Conservation (phyloP, 495 filamentous ascomycete genomes). For the Daldinia caldariorum region DNA sequence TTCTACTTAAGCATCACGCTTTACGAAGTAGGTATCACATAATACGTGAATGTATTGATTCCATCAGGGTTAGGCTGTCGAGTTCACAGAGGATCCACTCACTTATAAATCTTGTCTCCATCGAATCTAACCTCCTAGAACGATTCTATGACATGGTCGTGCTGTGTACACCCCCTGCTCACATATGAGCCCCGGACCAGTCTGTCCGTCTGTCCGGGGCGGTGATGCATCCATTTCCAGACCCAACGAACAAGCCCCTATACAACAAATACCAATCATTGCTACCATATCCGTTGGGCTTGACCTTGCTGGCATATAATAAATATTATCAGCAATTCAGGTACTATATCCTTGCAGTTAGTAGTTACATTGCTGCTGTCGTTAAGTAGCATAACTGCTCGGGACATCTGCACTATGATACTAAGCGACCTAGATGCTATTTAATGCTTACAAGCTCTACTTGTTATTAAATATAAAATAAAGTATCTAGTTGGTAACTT, state of each 20-base stretch:
- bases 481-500: neutral
- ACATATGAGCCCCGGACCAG: neutral
- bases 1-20: neutral
- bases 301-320: too few relatives aligned
- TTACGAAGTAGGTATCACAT: too few relatives aligned
- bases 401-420: neutral
- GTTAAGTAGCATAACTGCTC: neutral
- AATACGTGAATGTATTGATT: neutral
- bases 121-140: neutral
- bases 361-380: neutral
- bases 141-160: neutral
- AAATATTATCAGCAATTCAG: too few relatives aligned
- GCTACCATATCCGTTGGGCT: too few relatives aligned
- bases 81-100: neutral
- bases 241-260: neutral
- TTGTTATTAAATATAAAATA: neutral
- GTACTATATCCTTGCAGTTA: neutral
- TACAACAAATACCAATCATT: too few relatives aligned
- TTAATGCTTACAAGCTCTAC: neutral
- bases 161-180: constrained; percentile 8
- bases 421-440: too few relatives aligned
- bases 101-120: neutral
- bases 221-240: neutral
- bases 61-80: constrained; percentile 2
- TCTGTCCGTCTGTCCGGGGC: constrained; percentile 7